These are phyloP conservation scores for Mortierella sp. DNA, from an alignment of 371 early-diverging fungal species.

Conservation along the genomic window DNA sequence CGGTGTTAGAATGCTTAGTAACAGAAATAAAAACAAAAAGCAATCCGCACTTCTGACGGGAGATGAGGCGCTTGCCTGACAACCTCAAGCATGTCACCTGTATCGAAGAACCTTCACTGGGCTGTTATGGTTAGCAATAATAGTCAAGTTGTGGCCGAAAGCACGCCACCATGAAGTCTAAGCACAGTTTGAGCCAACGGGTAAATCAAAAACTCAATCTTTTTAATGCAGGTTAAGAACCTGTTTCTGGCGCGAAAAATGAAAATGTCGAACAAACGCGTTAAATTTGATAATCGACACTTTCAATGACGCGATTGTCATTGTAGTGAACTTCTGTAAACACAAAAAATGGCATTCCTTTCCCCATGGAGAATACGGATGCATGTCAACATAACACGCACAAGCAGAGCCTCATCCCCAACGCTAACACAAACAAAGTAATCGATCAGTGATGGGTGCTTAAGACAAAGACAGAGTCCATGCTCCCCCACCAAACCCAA, in stretches of 20 bases:
- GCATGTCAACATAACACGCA: too few species aligned
- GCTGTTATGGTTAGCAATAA: neutral
- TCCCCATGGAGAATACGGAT: neutral
- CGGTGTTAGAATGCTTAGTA: slow-evolving; percentile 35
- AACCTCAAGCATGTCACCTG: neutral
- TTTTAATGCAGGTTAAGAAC: neutral
- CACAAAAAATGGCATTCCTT: neutral
- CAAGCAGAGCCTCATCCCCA: neutral
- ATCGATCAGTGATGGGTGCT: neutral
- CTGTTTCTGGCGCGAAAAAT: neutral
- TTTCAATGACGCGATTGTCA: slow-evolving; percentile 4
- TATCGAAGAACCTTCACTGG: neutral
- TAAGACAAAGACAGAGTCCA: too few species aligned
- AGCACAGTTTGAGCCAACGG: neutral
- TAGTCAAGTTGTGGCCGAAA: neutral
- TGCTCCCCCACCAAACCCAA: too few species aligned
- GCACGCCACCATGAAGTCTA: neutral
- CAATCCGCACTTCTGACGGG: neutral
- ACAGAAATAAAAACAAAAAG: neutral
- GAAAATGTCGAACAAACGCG: neutral
- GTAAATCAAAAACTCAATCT: slow-evolving; percentile 11
- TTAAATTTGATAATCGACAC: neutral
- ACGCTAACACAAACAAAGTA: neutral
- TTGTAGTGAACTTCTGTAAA: too few species aligned
- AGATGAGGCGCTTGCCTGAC: neutral